Base-by-base conservation (phyloP, 805 yeast genomes). In the Yamadazyma philogaea region DNA sequence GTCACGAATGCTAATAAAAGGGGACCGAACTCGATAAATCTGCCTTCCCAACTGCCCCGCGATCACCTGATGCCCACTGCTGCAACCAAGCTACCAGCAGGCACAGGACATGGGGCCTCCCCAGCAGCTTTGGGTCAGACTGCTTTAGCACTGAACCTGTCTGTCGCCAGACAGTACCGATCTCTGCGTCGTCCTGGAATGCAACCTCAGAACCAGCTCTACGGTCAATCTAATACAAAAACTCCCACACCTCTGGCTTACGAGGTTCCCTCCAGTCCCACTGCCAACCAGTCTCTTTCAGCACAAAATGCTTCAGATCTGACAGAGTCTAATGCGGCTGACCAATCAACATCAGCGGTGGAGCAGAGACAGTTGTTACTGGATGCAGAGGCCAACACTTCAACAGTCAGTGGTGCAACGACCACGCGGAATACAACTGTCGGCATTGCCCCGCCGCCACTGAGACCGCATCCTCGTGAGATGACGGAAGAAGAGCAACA, bases 401-500 rank as follows among this genome's bases (percentile, higher is more conserved):
- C 43, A 12, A 40, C 43, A 2, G 26, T 37, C 27, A 22, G 31
- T 21, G 28, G 14, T 30, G 33, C 18, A n/a, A 24, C 28, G 10
- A 24, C 5, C 14, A 12, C 21, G 5, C 19, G 11, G n/a, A 27
- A 30, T n/a, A 21, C 49, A 19, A 28, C 34, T n/a, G 19, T 48
- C 30, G 34, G 30, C 15, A 17, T 49, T n/a, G 26, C 47, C 24
- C n/a, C 52, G 17, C 34, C 50, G 14, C 28, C 43, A 8, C 4
- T 14, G 3, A 30, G 21, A 43, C 7, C 34, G 35, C 53, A 51
- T 21, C 39, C 50, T 11, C 36, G 72, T 27, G 57, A 64, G 11
- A 68, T 70, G 73, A 62, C 82, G 1, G 79, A 75, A 38, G 84
- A 79, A 54, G 86, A 79, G 57, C 84, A 78, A 51, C 78, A 78